Evolutionary conservation across 1,284 basidiomycete species (phyloP), one percentile per base, ranked within the genome.

Genomic region (Puccinia hordei): DNA sequence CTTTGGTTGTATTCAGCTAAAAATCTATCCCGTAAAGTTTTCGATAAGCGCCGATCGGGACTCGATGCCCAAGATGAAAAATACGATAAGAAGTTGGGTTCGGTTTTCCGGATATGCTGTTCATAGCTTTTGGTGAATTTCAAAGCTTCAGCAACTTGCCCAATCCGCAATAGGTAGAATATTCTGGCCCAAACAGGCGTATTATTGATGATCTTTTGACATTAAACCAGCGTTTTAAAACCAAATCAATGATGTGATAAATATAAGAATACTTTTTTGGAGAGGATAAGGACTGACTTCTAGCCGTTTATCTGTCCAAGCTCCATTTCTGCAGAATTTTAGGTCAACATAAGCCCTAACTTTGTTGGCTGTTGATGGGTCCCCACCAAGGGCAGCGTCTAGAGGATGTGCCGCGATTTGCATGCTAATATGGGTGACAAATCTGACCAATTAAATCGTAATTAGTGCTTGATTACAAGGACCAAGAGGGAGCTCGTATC

Each of bases 131-230:
- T 84, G 0, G 93, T 91, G 80, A 95, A 91, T 9, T 89, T 88
- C 46, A 96, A 87, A 0, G 96, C 95, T 82, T 97, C 94, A 59
- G 89, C 87, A 15, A 88, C 85, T 85, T 95, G 91, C 0, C 96
- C 97, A 1, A 92, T 92, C 38, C 96, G 91, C 10, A 99, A 88
- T 12, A 99, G 89, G 86, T 93, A 94, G 87, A 93, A 99, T 57
- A 97, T 86, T 81, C 92, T 91, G 17, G 95, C 95, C 95, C 95
- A 99, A 19, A 98, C 84, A 8, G 95, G 94, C 83, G 92, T 91
- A 19, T 92, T 92, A 73, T 91, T 90, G 33, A 95, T 90, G 74
- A 93, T 87, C 92, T 94, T 81, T 33, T 66, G 10, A 30, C 1
- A 19, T 12, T 9, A 51, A 51, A 49, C 30, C 46, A 51, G n/a